A percentile compares a stretch with the other conserved stretches of the same genome.
phyloP scores from a whole-genome alignment of 371 early-diverging fungal genomes.

The Gilbertella persicaria region DNA sequence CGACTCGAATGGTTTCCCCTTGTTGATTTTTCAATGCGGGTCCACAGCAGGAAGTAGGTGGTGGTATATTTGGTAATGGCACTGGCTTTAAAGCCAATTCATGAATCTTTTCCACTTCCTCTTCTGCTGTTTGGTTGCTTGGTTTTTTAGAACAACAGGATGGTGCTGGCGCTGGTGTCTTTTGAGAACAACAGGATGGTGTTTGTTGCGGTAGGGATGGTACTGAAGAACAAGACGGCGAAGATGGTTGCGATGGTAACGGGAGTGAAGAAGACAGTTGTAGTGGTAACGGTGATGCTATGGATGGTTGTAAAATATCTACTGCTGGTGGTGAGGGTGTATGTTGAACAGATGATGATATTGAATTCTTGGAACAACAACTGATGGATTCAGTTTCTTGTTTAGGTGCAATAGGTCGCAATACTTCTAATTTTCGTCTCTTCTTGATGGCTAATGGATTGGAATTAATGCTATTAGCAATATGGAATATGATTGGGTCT shows the following conservation, averaged over 20 bases:
- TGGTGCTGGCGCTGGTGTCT: no score
- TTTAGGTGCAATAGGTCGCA: constrained; percentile 23
- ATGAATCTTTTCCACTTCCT: no score
- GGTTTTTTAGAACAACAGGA: no score
- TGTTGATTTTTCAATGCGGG: constrained; percentile 30
- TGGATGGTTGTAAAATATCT: no score
- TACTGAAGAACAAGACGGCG: neutral
- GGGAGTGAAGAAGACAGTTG: neutral
- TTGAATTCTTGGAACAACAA: neutral
- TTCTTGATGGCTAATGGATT: no score
- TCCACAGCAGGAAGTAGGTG: constrained; percentile 27
- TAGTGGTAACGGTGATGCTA: neutral
- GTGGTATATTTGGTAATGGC: constrained; percentile 18
- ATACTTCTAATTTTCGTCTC: constrained; percentile 2
- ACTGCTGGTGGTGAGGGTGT: no score
- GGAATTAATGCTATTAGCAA: no score
- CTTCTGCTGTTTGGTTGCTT: no score
- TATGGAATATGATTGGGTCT: neutral
- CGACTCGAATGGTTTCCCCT: constrained; percentile 34
- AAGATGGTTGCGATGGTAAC: no score
- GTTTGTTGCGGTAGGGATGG: neutral
- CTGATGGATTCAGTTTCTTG: neutral
- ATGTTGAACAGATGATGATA: neutral
- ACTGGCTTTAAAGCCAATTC: constrained; percentile 3
- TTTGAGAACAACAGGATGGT: constrained; percentile 2